Evolutionary conservation across 75 land plant genomes (phyloP).

Genomic region (Chamaecyparis obtusa): DNA sequence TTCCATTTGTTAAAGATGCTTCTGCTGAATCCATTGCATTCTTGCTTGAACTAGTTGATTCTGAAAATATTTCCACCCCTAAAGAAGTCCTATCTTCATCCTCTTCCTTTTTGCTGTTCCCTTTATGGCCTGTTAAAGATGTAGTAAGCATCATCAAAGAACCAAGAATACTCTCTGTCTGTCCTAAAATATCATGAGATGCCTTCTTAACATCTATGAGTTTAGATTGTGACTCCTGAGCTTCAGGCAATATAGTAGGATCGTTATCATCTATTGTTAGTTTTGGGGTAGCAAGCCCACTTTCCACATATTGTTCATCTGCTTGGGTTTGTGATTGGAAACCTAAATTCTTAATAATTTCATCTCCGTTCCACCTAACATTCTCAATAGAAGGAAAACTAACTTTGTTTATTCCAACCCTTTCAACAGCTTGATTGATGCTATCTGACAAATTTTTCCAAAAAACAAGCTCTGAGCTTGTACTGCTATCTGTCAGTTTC

Average conservation of each 20-base stretch:
- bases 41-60: conserved; percentile 11
- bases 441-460: conserved; percentile 50
- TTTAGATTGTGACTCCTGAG: conserved; percentile 17
- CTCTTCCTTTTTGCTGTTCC: conserved; percentile 16
- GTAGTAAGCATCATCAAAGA: conserved; percentile 64
- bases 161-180: conserved; percentile 75
- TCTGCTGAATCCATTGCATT: conserved; percentile 13
- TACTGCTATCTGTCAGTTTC: not conserved
- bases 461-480: conserved; percentile 39
- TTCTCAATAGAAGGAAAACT: conserved; percentile 58
- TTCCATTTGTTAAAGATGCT: conserved; percentile 30
- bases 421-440: conserved; percentile 45
- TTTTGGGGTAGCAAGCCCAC: conserved; percentile 67
- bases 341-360: conserved; percentile 53
- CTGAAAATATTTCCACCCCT: not conserved
- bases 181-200: conserved; percentile 54
- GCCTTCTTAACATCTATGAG: conserved; percentile 56
- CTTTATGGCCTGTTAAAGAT: conserved; percentile 41
- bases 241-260: not conserved
- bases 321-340: conserved; percentile 50
- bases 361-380: conserved; percentile 61
- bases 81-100: not conserved
- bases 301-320: conserved; percentile 70
- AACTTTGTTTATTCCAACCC: conserved; percentile 39
- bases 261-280: conserved; percentile 7